Conservation (phyloP, 2,329 filamentous ascomycete genomes). For the Paraphaeosphaeria sporulosa region DNA sequence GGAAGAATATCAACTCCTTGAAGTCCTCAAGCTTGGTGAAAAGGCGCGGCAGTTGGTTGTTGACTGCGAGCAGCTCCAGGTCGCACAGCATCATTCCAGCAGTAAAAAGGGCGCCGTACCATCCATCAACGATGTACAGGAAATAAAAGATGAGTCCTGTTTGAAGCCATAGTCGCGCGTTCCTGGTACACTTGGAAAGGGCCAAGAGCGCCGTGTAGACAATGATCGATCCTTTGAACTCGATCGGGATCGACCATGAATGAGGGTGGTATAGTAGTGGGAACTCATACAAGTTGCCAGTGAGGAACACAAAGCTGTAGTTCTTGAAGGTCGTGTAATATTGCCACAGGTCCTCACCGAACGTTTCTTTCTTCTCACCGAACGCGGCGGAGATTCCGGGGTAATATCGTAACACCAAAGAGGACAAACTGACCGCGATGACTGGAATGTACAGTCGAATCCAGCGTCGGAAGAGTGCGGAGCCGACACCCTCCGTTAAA, state of each 20-base stretch:
- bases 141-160: conserved; percentile 68
- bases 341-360: conserved; percentile 34
- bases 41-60: conserved; percentile 48
- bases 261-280: conserved; percentile 50
- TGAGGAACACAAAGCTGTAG: conserved; percentile 71
- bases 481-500: conserved; percentile 55
- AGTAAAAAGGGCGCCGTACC: conserved; percentile 58
- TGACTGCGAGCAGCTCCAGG: conserved; percentile 42
- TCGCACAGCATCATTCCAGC: conserved; percentile 48
- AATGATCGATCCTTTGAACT: conserved; percentile 66
- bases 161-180: conserved; percentile 64
- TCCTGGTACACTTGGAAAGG: conserved; percentile 63
- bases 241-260: conserved; percentile 48
- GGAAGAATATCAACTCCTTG: conserved; percentile 46
- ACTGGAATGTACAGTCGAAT: conserved; percentile 61
- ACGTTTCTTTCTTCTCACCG: conserved; percentile 59
- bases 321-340: conserved; percentile 61
- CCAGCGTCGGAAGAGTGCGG: conserved; percentile 61
- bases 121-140: conserved; percentile 72
- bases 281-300: conserved; percentile 65
- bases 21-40: conserved; percentile 64
- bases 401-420: conserved; percentile 61
- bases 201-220: conserved; percentile 66
- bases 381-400: conserved; percentile 49
- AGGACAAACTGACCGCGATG: conserved; percentile 63